Base-by-base conservation (phyloP, 2,329 filamentous ascomycete species). In the Talaromyces amestolkiae region DNA sequence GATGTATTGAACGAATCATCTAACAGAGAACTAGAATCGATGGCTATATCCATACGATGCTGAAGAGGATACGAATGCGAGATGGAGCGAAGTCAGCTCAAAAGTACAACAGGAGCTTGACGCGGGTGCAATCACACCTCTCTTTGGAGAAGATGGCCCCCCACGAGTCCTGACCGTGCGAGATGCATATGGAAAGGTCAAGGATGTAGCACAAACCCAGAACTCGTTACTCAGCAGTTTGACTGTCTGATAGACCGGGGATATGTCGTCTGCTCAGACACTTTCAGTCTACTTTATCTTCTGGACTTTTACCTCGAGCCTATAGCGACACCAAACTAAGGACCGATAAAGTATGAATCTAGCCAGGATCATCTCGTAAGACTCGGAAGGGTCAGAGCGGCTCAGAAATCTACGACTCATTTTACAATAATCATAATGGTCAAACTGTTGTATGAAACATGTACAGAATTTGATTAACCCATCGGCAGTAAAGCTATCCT, bases 21-120 rank as follows among this genome's bases (percentile, higher is more conserved):
- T 56, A 3, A 56, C 51, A 22, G 13, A 43, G 5, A 39, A 27
- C 65, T 70, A 81, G 69, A 83, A 83, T 65, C 72, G 80, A 39
- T 82, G 80, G 74, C 67, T 83, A 22, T 83, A 83, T 66, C 76
- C 78, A 1, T 83, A 79, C 60, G 81, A 83, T 67, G 79, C 80
- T 7, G 80, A 83, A 70, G 75, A 74, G 3, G 81, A 83, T 61
- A 79, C 81, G 4, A 15, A 75, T 8, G 73, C 77, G 60, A 75
- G 77, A 33, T 83, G 81, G 81, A 69, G 75, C 6, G 76, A 77
- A 56, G 73, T 82, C n/a, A 80, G 79, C 1, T 64, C 70, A 4
- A 58, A 72, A 74, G 15, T 56, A 37, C 51, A 37, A 19, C 17
- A 56, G n/a, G 51, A 56, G n/a, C 31, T 56, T 11, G 51, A 56